Evolutionary conservation across 2,329 filamentous ascomycete species (phyloP), one percentile per base, ranked within the genome.

Genomic region (Cordyceps javanica): DNA sequence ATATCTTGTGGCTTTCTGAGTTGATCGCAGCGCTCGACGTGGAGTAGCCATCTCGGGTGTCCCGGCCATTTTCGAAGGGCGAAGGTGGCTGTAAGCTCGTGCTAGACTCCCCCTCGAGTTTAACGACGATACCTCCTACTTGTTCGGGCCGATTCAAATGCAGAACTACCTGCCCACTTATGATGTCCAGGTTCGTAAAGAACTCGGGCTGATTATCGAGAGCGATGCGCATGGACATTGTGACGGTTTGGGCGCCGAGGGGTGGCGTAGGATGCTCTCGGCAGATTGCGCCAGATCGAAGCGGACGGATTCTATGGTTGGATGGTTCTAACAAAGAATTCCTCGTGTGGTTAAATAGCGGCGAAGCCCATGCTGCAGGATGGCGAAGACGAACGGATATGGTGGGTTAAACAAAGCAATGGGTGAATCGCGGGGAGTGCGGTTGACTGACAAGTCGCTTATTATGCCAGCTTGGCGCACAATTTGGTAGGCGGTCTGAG

Each of bases 141-240:
- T 82, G 78, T 69, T 93, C 89, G 55, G 88, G 74, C 62, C 86
- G 87, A 53, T 81, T 84, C 62, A 87, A 72, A 21, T 66, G 70
- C 30, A 87, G 71, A 51, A 84, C 67, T 28, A 87, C 73, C 59
- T 79, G 77, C 55, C 90, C 90, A 30, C 77, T 79, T 60, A 94
- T 81, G 60, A 82, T 75, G 71, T 93, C 90, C 65, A 92, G 83
- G 68, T 93, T 93, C 53, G 90, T 93, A 72, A 88, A 90, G 75
- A 88, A 88, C 63, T 85, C 80, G 62, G 85, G 85, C 52, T 81
- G 80, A 65, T 84, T 79, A 65, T 89, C 82, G 64, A 91, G 81
- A 48, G 78, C 74, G 65, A 91, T 83, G 60, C 82, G 79, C 66
- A 89, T 82, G 50, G 86, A 85, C 86, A 88, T 88, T 64, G 65